phyloP scores from a whole-genome alignment of 164 flowering plant genomes.

The Chimonanthus praecox region DNA sequence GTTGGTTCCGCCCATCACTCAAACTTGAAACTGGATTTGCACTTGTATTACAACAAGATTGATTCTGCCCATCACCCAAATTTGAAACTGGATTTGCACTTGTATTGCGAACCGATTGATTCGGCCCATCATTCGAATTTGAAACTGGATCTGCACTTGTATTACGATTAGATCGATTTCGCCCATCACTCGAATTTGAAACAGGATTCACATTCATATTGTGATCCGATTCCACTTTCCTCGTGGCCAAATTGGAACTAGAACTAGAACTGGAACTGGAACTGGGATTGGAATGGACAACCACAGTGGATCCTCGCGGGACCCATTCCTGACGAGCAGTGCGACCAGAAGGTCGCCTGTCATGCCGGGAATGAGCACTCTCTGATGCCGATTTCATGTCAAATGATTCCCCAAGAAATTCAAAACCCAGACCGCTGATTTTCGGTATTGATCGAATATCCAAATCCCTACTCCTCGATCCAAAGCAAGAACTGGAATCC shows the following conservation, averaged over 20 bases:
- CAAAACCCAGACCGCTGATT: background rate
- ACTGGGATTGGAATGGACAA: background rate
- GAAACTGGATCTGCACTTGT: background rate
- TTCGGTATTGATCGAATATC: background rate
- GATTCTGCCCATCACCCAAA: background rate
- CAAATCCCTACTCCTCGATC: background rate
- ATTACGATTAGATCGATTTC: background rate
- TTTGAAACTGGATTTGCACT: slow-evolving; percentile 1
- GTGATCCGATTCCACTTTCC: background rate
- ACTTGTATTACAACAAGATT: background rate
- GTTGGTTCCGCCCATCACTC: slow-evolving; percentile 23
- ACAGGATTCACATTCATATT: background rate
- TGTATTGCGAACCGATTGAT: slow-evolving; percentile 12
- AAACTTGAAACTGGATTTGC: background rate
- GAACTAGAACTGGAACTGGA: slow-evolving; percentile 10
- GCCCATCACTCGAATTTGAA: slow-evolving; percentile 1
- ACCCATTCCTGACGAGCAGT: slow-evolving; percentile 51
- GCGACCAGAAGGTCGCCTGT: slow-evolving; percentile 30
- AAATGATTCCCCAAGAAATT: background rate
- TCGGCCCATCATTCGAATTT: slow-evolving; percentile 16
- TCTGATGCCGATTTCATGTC: slow-evolving; percentile 7
- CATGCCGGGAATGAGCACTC: slow-evolving; percentile 47
- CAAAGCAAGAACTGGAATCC: background rate
- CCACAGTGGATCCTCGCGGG: slow-evolving; percentile 43
- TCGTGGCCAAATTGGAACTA: background rate